Evolutionary conservation across 306 rosid species (phyloP), one percentile per base, ranked within the genome.

Genomic region (Prosopis cineraria): DNA sequence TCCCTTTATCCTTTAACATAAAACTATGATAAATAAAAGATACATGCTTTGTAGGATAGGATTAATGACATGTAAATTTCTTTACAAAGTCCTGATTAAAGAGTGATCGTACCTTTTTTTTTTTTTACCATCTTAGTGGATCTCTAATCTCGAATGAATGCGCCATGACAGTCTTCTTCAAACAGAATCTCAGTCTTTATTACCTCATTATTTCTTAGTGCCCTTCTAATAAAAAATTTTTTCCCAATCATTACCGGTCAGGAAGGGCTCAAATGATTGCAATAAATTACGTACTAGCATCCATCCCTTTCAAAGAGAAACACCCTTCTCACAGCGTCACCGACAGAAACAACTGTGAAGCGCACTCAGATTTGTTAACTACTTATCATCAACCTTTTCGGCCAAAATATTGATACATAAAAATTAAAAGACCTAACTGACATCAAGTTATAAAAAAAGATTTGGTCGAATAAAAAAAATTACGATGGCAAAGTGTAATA

Each of bases 191-290:
- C 29, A 11, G 37, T 58, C 48, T 73, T 73, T 11, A 22, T 53
- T 58, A 20, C 53, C 40, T 48, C 50, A 70, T 37, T 8, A 48
- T 30, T 74, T 75, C 55, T 48, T 24, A 27, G 72, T 16, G 39
- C 29, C 50, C 7, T 19, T 39, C 10, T 37, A 3, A 1, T 25
- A 39, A n/a, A 55, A 45, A 78, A 53, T 62, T 17, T 25, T 56
- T 72, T 43, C 69, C n/a, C n/a, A 24, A 72, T 12, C 33, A 73
- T 73, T 69, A 41, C 74, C 44, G 66, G 31, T 53, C 48, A 80
- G 20, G 43, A 41, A 12, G 72, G 81, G 30, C 78, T 74, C 74
- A 53, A 40, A 10, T 27, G 72, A 58, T 60, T 10, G 30, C 33
- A 34, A 25, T 16, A 30, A 65, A 64, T 67, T 36, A 20, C 70